Conservation (phyloP, 495 filamentous ascomycete genomes). For the Aspergillus olivimuriae region DNA sequence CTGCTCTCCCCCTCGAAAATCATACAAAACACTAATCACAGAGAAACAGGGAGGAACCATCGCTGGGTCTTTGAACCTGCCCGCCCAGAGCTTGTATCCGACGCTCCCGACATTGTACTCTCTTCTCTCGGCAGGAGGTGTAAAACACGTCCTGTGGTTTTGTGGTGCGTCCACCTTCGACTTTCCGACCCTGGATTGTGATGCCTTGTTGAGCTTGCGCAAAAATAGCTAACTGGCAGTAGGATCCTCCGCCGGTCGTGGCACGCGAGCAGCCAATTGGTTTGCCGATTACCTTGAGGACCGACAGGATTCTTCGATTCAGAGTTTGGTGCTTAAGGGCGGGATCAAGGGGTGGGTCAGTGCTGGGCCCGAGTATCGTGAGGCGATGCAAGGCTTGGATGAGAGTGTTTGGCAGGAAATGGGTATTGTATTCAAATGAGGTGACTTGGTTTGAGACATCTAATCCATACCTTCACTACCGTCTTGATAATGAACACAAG, state of each 20-base stretch:
- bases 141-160: conserved; percentile 56
- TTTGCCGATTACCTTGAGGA: conserved; percentile 55
- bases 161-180: conserved; percentile 47
- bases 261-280: conserved; percentile 57
- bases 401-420: conserved; percentile 35
- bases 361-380: conserved; percentile 48
- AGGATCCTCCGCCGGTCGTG: conserved; percentile 61
- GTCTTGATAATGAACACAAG: too few species aligned
- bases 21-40: background rate
- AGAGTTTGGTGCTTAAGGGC: conserved; percentile 51
- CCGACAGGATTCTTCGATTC: conserved; percentile 35
- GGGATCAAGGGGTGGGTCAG: conserved; percentile 62
- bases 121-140: conserved; percentile 42
- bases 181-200: background rate
- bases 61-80: conserved; percentile 60
- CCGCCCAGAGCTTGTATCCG: conserved; percentile 58
- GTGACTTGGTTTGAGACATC: too few species aligned
- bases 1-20: conserved; percentile 1
- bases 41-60: conserved; percentile 59
- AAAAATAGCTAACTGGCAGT: background rate
- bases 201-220: conserved; percentile 1
- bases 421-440: conserved; percentile 4
- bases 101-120: conserved; percentile 52
- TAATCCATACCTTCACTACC: too few species aligned
- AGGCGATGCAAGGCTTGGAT: conserved; percentile 55